Base-by-base conservation (phyloP, 2,329 filamentous ascomycete genomes). In the Aureobasidium mangrovei region DNA sequence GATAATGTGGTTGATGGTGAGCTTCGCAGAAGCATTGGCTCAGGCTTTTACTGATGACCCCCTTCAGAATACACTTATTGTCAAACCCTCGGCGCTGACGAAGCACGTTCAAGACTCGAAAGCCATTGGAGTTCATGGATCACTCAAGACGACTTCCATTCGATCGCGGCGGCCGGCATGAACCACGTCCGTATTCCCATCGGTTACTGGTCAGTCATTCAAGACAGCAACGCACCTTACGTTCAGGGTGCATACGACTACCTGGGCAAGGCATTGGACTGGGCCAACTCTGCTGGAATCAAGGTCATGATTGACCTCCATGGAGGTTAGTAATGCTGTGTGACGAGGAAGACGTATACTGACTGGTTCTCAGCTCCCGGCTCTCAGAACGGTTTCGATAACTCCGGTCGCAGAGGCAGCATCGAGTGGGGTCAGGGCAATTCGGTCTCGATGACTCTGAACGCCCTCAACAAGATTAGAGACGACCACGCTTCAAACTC, bases 221-320 rank as follows among this genome's bases (percentile, higher is more conserved):
- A 75, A 29, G 40, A 60, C 9, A 66, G 74, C 5, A 77, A 74
- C 5, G 80, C 83, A 52, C 81, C 81, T 18, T 85, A 81, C 60
- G 77, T 85, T 4, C 73, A 81, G 61, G 82, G 82, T 38, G 81
- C 83, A 58, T 73, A 83, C 43, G 67, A 75, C 12, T 74, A 76
- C 61, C 71, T 85, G 7, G 79, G 82, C 56, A 63, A 75, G 57
- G 78, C 81, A 27, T 72, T 84, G 54, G 66, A 70, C 57, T 83
- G 83, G 79, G 84, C 83, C 8, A 68, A 75, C 56, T 69, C 64
- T 42, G 72, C 77, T 42, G 78, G 79, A 3, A 64, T 86, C 46
- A 83, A 83, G 62, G 79, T 86, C 40, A 77, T 84, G 68, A 75
- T 87, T 60, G 84, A 87, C 64, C 68, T 86, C 26, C 84, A 87